Evolutionary conservation across 208 protist species (phyloP), one percentile per base, ranked within the genome.

Genomic region (Wallacemonas sp.): DNA sequence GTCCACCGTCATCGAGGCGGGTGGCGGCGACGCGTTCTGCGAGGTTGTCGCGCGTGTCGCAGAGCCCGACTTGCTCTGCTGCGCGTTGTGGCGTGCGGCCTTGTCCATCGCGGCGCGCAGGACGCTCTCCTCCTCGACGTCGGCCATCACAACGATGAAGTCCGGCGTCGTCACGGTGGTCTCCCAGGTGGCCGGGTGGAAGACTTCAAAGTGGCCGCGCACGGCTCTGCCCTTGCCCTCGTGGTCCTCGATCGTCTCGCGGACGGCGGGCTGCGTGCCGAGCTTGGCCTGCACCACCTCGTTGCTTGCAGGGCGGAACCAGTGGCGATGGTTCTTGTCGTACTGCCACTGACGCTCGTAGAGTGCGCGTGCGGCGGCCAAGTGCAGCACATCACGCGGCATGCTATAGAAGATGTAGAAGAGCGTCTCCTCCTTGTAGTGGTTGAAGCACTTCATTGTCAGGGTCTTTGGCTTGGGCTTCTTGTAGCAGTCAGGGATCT

Each of bases 401-500:
- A 99, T 99, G 55, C 88, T 90, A 75, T 99, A 99, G 73, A 99
- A 99, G 58, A 99, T 98, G 75, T 99, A 99, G 54, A 99, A 98
- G 17, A 99, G 85, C 16, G 97, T 99, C 19, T 98, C 94, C 27
- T 98, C 78, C 61, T 96, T 94, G 70, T 96, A 98, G 65, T 94
- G 85, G 9, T 83, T 73, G 56, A 98, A 94, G 32, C 87, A 77
- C 60, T 88, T 88, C 65, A 96, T 80, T 5, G 84, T 85, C 16
- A 92, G 86, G 33, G 77, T 74, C 48, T 80, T 79, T 33, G 86
- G 90, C 30, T 82, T 85, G 21, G 82, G 73, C 63, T 88, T 85
- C 64, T 80, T 85, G 74, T 95, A 95, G 76, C 85, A 85, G 12
- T 91, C 82, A 0, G 90, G 86, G 54, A 92, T 85, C 52, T 82